Conservation (phyloP, 306 rosid genomes). For the Urtica urens region DNA sequence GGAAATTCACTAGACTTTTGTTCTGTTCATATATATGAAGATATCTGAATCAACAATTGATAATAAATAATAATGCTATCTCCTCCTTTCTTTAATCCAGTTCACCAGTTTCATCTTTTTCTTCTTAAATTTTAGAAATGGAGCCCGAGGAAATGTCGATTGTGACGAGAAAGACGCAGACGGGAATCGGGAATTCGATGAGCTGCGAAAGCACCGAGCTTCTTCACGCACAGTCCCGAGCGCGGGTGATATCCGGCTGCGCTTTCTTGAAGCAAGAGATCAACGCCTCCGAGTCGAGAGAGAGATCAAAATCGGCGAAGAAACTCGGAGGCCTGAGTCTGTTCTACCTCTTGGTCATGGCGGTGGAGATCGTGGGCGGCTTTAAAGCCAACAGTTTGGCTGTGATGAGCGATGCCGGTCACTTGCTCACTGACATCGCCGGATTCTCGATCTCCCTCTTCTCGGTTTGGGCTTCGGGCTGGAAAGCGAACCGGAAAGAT, state of each 20-base stretch:
- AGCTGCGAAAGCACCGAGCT: constrained; percentile 20
- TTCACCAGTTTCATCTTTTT: no score
- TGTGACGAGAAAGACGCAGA: constrained; percentile 20
- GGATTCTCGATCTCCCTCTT: constrained; percentile 76
- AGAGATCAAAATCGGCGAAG: constrained; percentile 44
- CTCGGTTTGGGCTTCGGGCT: constrained; percentile 75
- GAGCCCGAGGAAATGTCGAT: constrained; percentile 30
- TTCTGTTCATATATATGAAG: no score
- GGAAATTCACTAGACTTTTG: no score
- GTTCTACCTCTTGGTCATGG: constrained; percentile 50
- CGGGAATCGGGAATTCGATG: constrained; percentile 35
- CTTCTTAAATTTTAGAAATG: no score
- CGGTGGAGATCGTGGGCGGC: constrained; percentile 73
- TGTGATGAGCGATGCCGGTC: constrained; percentile 79
- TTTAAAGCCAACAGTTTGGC: constrained; percentile 76
- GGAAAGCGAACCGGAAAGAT: constrained; percentile 66
- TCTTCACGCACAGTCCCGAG: constrained; percentile 16
- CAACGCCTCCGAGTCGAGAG: constrained; percentile 31
- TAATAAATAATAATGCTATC: no score
- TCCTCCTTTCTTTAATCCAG: no score
- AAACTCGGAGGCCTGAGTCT: constrained; percentile 54
- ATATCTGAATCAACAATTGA: no score
- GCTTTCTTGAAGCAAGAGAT: constrained; percentile 41
- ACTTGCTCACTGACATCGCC: constrained; percentile 70
- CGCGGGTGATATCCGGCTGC: constrained; percentile 36